Evolutionary conservation across 2,329 filamentous ascomycete genomes (phyloP).

Genomic region (Aspergillus cejpii): DNA sequence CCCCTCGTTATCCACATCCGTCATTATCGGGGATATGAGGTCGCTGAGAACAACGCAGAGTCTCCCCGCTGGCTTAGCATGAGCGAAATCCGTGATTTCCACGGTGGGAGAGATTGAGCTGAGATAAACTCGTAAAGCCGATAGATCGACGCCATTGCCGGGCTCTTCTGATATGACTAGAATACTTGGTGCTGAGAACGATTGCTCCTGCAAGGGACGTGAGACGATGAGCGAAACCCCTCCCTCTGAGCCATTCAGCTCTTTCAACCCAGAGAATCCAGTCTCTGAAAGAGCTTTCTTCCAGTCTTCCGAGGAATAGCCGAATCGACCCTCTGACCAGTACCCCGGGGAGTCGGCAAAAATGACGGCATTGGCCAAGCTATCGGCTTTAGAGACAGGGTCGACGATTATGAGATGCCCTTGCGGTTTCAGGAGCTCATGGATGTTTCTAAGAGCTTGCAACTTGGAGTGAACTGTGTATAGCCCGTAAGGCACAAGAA

Average conservation of each 20-base stretch:
- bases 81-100: slow-evolving; percentile 3
- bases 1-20: neutral
- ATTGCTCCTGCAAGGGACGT: neutral
- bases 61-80: slow-evolving; percentile 8
- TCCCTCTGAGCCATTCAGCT: neutral
- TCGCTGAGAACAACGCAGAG: slow-evolving; percentile 20
- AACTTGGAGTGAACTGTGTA: slow-evolving; percentile 5
- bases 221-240: slow-evolving; percentile 1
- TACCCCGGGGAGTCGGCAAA: slow-evolving; percentile 5
- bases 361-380: slow-evolving; percentile 8
- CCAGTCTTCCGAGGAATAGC: neutral
- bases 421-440: slow-evolving; percentile 11
- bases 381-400: slow-evolving; percentile 2
- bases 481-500: slow-evolving; percentile 16
- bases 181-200: neutral
- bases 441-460: slow-evolving; percentile 11
- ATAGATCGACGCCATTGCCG: neutral
- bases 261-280: neutral
- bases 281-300: neutral
- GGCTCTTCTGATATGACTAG: slow-evolving; percentile 11
- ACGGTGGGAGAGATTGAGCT: neutral
- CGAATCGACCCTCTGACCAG: slow-evolving; percentile 1
- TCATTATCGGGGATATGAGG: slow-evolving; percentile 1
- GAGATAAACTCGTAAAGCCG: slow-evolving; percentile 1
- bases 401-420: slow-evolving; percentile 17